Percentiles rank a stretch among this genome's conserved stretches.
These are phyloP conservation scores for Thinopyrum elongatum DNA, from an alignment of 176 grass and related monocot genomes.

Conservation along the genomic window DNA sequence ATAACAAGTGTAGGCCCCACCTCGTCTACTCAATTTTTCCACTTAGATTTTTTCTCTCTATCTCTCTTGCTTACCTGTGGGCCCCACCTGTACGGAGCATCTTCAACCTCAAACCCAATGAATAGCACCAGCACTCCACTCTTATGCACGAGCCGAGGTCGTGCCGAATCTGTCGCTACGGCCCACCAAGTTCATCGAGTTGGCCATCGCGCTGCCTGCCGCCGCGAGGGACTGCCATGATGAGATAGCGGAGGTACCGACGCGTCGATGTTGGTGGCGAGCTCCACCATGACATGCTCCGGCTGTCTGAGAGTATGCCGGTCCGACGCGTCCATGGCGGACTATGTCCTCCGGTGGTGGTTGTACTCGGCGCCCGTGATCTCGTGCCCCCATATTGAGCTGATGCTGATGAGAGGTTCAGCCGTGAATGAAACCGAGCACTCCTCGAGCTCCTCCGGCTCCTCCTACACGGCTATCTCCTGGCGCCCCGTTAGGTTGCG, in stretches of 20 bases:
- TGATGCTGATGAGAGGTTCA: slow-evolving; percentile 32
- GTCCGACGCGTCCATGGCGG: slow-evolving; percentile 39
- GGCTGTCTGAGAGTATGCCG: slow-evolving; percentile 65
- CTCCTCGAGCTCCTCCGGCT: neutral
- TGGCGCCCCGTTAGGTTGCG: neutral
- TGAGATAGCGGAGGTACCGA: neutral
- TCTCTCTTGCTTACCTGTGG: no score
- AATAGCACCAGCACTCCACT: no score
- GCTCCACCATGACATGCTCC: slow-evolving; percentile 58
- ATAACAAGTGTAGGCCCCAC: no score
- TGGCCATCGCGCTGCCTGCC: slow-evolving; percentile 59
- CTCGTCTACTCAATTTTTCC: no score
- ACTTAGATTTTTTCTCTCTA: no score
- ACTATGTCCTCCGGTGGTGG: slow-evolving; percentile 42
- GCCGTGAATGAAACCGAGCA: slow-evolving; percentile 21
- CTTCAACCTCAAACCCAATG: no score
- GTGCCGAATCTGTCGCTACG: slow-evolving; percentile 68
- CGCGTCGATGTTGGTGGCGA: slow-evolving; percentile 8
- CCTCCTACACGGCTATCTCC: slow-evolving; percentile 1
- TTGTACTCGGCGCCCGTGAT: neutral
- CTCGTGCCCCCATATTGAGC: neutral
- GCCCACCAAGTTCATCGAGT: slow-evolving; percentile 56
- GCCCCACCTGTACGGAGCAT: no score
- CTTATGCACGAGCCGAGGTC: slow-evolving; percentile 46
- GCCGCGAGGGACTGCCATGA: slow-evolving; percentile 81